Percentiles rank a stretch among this genome's conserved stretches.
phyloP scores from a whole-genome alignment of 768 basidiomycete species.

The Termitomyces sp. region DNA sequence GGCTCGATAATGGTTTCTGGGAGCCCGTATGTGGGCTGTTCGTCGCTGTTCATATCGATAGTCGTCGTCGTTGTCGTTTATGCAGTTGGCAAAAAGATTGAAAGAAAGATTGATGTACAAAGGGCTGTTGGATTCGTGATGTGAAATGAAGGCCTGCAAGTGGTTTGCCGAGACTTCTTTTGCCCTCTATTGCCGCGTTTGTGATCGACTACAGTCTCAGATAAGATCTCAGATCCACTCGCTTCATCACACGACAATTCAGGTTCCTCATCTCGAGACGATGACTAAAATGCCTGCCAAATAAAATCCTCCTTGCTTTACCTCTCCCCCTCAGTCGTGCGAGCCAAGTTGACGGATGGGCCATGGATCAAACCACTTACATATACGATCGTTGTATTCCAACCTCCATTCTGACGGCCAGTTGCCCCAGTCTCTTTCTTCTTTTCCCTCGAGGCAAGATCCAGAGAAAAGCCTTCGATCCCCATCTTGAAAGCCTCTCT shows the following conservation, averaged over 20 bases:
- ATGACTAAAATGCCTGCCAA: too few relatives aligned
- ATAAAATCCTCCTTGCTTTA: background rate
- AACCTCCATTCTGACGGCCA: background rate
- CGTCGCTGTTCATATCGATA: background rate
- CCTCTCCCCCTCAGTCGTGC: background rate
- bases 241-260: background rate
- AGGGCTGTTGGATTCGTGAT: constrained; percentile 1
- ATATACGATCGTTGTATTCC: background rate
- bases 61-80: background rate
- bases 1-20: background rate
- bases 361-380: too few relatives aligned
- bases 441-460: background rate
- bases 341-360: background rate
- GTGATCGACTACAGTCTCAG: constrained; percentile 13
- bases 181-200: constrained; percentile 11
- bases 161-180: constrained; percentile 11
- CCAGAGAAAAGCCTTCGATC: background rate
- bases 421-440: background rate
- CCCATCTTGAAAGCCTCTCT: background rate
- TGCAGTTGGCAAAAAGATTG: background rate
- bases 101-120: background rate
- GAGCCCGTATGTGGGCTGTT: background rate
- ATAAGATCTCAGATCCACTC: constrained; percentile 11
- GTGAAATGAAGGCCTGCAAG: constrained; percentile 3
- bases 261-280: too few relatives aligned